Conservation (phyloP, 169 alveolate species). For the Plasmodium reichenowi region DNA sequence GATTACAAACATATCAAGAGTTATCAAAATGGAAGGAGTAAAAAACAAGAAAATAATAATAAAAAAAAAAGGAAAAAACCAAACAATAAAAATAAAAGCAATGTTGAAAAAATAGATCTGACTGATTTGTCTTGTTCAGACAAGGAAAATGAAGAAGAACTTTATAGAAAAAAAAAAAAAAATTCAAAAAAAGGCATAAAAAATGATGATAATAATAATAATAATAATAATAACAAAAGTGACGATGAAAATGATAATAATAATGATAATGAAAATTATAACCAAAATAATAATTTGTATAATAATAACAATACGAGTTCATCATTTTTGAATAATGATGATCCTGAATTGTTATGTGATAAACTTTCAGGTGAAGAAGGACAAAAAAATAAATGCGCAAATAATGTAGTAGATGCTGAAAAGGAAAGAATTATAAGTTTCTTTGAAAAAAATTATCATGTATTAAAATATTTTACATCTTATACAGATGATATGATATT, state of each 20-base stretch:
- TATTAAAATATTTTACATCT: conserved; percentile 54
- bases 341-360: not conserved
- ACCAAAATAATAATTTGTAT: not conserved
- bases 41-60: not conserved
- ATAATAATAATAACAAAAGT: not conserved
- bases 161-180: too few relatives aligned
- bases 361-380: not conserved
- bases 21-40: not conserved
- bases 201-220: not conserved
- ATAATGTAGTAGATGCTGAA: conserved; percentile 15
- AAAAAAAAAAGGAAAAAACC: not conserved
- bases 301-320: not conserved
- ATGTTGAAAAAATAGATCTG: too few relatives aligned
- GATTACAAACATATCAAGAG: too few relatives aligned
- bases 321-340: too few relatives aligned
- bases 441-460: conserved; percentile 44
- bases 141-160: too few relatives aligned
- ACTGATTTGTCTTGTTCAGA: too few relatives aligned
- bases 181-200: not conserved
- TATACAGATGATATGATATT: conserved; percentile 19
- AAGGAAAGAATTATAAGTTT: conserved; percentile 48
- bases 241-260: not conserved
- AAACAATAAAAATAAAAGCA: not conserved
- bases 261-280: not conserved
- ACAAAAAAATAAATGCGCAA: not conserved